These are phyloP conservation scores for Helenozyma rhizophorensis DNA, from an alignment of 805 yeast genomes.

Conservation along the genomic window DNA sequence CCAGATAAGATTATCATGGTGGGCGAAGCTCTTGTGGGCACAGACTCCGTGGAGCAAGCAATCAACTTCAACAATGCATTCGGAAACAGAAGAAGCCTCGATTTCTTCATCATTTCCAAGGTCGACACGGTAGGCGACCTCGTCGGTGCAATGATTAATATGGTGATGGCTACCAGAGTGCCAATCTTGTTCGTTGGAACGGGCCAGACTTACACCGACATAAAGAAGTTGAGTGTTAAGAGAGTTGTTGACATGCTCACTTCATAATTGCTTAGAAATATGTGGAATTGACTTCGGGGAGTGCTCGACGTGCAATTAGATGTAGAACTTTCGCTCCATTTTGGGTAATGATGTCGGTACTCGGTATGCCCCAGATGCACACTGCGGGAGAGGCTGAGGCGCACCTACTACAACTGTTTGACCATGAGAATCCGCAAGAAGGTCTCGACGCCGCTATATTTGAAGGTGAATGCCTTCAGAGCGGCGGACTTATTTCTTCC, in stretches of 20 bases:
- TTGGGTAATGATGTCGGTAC: no score
- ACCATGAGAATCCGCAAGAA: constrained; percentile 10
- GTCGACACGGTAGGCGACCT: constrained; percentile 97
- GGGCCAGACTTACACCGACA: constrained; percentile 94
- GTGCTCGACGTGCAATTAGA: no score
- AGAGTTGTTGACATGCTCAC: constrained; percentile 88
- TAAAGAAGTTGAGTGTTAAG: constrained; percentile 82
- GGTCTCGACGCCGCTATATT: constrained; percentile 14
- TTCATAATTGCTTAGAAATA: no score
- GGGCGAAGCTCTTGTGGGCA: constrained; percentile 96
- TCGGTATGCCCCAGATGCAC: no score
- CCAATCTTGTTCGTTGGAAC: constrained; percentile 95
- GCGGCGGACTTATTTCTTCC: constrained; percentile 36
- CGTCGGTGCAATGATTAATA: constrained; percentile 94
- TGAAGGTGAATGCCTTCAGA: constrained; percentile 32
- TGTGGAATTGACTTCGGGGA: no score
- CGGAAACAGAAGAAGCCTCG: constrained; percentile 75
- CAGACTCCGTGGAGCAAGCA: constrained; percentile 95
- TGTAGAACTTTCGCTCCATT: no score
- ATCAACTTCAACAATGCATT: constrained; percentile 89
- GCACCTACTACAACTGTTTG: constrained; percentile 1
- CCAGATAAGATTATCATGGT: constrained; percentile 98
- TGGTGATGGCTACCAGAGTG: constrained; percentile 94
- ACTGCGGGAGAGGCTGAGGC: neutral
- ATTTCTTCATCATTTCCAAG: constrained; percentile 88